Evolutionary conservation across 768 basidiomycete genomes (phyloP).

Genomic region (Mycena albidolilacea): DNA sequence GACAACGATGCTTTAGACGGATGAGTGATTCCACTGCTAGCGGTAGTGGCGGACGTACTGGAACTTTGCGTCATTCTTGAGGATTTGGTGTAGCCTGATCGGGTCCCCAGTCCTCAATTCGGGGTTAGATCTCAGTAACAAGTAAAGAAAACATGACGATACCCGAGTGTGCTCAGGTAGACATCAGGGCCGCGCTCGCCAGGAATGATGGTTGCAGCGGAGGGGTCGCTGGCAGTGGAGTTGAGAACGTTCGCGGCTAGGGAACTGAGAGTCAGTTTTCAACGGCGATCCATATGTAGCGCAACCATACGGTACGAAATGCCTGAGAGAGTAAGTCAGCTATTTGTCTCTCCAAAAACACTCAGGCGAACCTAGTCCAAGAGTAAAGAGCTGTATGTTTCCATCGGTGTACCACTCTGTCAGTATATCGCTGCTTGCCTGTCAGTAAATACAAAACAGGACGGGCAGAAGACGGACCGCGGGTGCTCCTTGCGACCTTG

Average conservation of each 20-base stretch:
- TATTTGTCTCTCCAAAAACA: too few species aligned
- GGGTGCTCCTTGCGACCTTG: conserved; percentile 40
- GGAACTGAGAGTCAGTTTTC: too few species aligned
- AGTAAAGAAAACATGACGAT: neutral
- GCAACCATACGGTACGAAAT: conserved; percentile 38
- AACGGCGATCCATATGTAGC: too few species aligned
- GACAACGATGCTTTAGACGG: conserved; percentile 34
- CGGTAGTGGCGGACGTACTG: conserved; percentile 23
- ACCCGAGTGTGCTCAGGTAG: conserved; percentile 39
- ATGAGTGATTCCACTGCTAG: neutral
- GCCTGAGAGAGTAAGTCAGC: conserved; percentile 23
- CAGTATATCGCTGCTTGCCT: conserved; percentile 33
- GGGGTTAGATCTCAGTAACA: neutral
- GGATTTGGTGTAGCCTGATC: conserved; percentile 38
- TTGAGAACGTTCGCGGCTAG: conserved; percentile 37
- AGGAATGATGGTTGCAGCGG: conserved; percentile 34
- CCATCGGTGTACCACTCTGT: conserved; percentile 41
- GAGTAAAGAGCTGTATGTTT: conserved; percentile 39
- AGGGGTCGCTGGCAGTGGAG: conserved; percentile 6
- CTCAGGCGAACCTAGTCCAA: conserved; percentile 33
- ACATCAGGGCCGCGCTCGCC: conserved; percentile 42
- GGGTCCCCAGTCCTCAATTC: conserved; percentile 36
- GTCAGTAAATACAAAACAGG: too few species aligned
- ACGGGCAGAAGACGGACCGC: conserved; percentile 21
- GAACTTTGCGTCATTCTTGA: conserved; percentile 42